Evolutionary conservation across 164 flowering plant genomes (phyloP).

Genomic region (Cinnamomum chago): DNA sequence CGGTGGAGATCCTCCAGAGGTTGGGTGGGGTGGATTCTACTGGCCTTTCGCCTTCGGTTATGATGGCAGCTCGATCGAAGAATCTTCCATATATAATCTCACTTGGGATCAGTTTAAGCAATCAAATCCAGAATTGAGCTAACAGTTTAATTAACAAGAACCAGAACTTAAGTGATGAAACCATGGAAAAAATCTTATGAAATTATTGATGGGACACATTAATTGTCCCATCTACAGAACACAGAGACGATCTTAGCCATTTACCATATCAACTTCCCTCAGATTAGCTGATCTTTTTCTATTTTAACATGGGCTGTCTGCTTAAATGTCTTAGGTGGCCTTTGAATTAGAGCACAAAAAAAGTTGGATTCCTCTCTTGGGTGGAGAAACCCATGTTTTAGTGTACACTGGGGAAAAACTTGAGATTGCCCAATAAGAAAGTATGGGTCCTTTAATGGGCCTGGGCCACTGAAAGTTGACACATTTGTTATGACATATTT

Average conservation of each 20-base stretch:
- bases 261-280: background rate
- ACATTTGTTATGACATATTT: background rate
- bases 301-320: background rate
- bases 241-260: background rate
- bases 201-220: background rate
- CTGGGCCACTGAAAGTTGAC: background rate
- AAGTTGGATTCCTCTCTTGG: background rate
- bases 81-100: background rate
- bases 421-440: background rate
- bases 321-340: background rate
- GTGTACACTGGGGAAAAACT: background rate
- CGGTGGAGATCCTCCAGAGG: slow-evolving; percentile 19
- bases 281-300: background rate
- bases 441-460: background rate
- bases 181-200: background rate
- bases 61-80: slow-evolving; percentile 20
- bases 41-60: slow-evolving; percentile 3
- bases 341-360: background rate
- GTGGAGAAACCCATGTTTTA: background rate
- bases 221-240: background rate
- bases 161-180: background rate
- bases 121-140: background rate
- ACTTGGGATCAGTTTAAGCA: background rate
- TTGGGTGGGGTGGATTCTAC: slow-evolving; percentile 3
- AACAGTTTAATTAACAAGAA: background rate